Evolutionary conservation across 2,329 filamentous ascomycete genomes (phyloP).

Genomic region (Drechslerella stenobrocha): DNA sequence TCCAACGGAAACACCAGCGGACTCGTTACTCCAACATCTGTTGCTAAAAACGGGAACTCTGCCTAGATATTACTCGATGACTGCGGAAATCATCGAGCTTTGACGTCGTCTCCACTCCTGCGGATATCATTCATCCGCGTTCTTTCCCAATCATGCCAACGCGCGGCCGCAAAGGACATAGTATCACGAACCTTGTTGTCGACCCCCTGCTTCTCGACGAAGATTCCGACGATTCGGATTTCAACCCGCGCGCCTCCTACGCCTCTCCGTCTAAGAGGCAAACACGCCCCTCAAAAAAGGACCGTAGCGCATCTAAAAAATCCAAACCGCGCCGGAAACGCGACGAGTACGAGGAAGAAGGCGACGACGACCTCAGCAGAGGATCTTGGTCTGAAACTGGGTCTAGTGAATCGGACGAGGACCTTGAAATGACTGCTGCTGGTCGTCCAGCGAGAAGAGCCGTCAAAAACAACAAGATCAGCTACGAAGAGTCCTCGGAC

Average conservation of each 20-base stretch:
- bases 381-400: conserved; percentile 28
- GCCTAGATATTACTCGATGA: conserved; percentile 44
- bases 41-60: neutral
- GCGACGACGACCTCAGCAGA: conserved; percentile 35
- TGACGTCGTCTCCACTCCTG: conserved; percentile 6
- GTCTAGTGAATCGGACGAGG: conserved; percentile 35
- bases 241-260: conserved; percentile 38
- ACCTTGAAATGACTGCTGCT: conserved; percentile 49
- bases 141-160: conserved; percentile 29
- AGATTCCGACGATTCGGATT: conserved; percentile 44
- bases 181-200: conserved; percentile 46
- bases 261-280: conserved; percentile 40
- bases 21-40: neutral
- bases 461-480: conserved; percentile 27
- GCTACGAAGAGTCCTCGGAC: conserved; percentile 48
- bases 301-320: conserved; percentile 21
- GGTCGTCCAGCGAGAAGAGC: conserved; percentile 49
- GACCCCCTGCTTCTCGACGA: conserved; percentile 43
- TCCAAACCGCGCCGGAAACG: conserved; percentile 26
- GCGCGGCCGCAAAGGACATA: conserved; percentile 42
- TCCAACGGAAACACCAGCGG: too few species aligned
- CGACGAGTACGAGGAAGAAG: conserved; percentile 46
- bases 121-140: neutral
- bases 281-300: conserved; percentile 31
- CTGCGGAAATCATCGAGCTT: conserved; percentile 25